phyloP scores from a whole-genome alignment of 495 filamentous ascomycete genomes.

The Penicillium ochrochloron region DNA sequence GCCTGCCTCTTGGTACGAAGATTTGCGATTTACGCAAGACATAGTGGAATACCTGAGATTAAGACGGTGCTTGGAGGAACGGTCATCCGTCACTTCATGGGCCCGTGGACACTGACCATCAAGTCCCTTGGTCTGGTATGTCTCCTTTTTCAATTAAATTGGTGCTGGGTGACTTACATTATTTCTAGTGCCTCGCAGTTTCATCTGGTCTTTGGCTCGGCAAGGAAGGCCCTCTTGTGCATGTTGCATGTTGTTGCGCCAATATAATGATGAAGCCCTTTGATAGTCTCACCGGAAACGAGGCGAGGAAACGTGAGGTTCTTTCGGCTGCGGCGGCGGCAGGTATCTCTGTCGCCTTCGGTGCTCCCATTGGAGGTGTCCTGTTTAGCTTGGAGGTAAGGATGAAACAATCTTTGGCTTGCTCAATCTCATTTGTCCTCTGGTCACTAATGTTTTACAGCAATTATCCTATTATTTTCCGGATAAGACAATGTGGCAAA shows the following conservation, averaged over 20 bases:
- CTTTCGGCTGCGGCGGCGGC: conserved; percentile 93
- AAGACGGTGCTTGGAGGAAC: conserved; percentile 97
- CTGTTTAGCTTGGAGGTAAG: conserved; percentile 87
- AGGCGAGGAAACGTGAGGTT: conserved; percentile 95
- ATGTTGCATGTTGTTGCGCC: conserved; percentile 97
- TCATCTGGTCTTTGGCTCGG: conserved; percentile 98
- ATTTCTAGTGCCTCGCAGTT: conserved; percentile 75
- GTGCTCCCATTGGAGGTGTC: conserved; percentile 92
- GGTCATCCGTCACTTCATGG: conserved; percentile 89
- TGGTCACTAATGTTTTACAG: conserved; percentile 35
- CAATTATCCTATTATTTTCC: conserved; percentile 98
- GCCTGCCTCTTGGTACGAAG: conserved; percentile 80
- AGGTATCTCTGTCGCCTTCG: conserved; percentile 96
- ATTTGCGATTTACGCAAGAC: conserved; percentile 88
- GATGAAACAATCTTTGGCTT: background rate
- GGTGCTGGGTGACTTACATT: conserved; percentile 18
- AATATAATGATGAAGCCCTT: conserved; percentile 95
- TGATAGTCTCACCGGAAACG: conserved; percentile 79
- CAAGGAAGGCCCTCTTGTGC: conserved; percentile 95
- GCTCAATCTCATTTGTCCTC: background rate
- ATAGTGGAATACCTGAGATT: conserved; percentile 97
- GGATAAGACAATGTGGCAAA: conserved; percentile 99
- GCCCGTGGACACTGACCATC: conserved; percentile 87
- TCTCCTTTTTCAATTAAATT: conserved; percentile 7
- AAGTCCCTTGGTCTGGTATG: conserved; percentile 90